Evolutionary conservation across 2,329 filamentous ascomycete genomes (phyloP).

Genomic region (Colletotrichum eremochloae): DNA sequence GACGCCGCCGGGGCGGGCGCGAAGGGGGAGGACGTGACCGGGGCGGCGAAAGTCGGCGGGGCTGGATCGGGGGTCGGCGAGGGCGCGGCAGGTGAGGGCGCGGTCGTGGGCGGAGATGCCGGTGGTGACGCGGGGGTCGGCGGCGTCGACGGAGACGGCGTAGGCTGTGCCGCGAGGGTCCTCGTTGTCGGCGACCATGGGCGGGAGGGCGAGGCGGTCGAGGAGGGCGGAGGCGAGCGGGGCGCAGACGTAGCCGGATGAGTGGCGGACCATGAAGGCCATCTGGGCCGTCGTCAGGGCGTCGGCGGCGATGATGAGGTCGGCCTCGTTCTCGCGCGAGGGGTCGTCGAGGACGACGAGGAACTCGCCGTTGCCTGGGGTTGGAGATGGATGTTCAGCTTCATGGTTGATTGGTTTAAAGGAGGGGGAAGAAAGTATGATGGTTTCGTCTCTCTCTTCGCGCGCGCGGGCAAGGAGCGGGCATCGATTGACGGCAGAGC

Average conservation of each 20-base stretch:
- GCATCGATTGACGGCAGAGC: background rate
- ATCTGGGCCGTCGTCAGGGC: conserved; percentile 89
- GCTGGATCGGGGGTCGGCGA: conserved; percentile 75
- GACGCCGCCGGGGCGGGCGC: conserved; percentile 84
- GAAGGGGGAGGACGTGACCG: conserved; percentile 90
- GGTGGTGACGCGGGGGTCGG: conserved; percentile 80
- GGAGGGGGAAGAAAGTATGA: background rate
- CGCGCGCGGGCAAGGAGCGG: no score
- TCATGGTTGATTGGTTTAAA: background rate
- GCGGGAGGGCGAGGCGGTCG: conserved; percentile 80
- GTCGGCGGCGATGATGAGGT: conserved; percentile 93
- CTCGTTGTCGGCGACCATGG: conserved; percentile 83
- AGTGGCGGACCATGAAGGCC: conserved; percentile 95
- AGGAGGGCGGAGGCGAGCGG: conserved; percentile 81
- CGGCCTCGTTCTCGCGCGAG: conserved; percentile 96
- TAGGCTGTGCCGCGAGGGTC: conserved; percentile 95
- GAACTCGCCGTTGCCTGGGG: conserved; percentile 83
- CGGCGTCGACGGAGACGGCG: conserved; percentile 88
- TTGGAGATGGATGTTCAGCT: background rate
- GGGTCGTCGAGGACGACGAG: conserved; percentile 95
- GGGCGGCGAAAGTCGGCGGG: conserved; percentile 80
- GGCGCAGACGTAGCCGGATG: conserved; percentile 91
- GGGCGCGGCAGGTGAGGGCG: conserved; percentile 81
- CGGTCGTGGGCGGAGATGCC: conserved; percentile 93
- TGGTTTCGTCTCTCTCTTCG: background rate